Conservation (phyloP, 148 eudicot species). For the Persicaria tinctoria region DNA sequence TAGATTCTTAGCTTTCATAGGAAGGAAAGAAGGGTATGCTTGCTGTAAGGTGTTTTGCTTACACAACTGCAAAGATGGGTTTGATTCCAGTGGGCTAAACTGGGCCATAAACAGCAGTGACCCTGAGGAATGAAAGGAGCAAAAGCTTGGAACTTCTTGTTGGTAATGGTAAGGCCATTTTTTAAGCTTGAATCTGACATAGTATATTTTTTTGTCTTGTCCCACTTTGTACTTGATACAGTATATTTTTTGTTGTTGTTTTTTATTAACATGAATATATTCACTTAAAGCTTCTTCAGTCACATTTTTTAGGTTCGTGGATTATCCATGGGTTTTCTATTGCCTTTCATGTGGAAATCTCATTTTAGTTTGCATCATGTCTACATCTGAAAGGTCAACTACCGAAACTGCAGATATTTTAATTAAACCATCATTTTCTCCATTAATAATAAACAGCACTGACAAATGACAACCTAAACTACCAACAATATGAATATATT, state of each 20-base stretch:
- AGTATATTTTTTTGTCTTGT: conserved; percentile 3
- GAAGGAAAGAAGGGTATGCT: neutral
- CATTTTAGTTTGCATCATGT: conserved; percentile 8
- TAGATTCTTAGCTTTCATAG: neutral
- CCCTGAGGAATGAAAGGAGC: neutral
- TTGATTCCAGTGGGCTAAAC: conserved; percentile 4
- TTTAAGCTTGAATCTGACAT: neutral
- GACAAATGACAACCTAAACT: conserved; percentile 7
- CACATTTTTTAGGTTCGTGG: neutral
- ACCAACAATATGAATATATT: neutral
- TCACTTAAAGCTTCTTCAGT: conserved; percentile 1
- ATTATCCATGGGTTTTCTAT: neutral
- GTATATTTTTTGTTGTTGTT: neutral
- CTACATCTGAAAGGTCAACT: conserved; percentile 6
- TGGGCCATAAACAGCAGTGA: neutral
- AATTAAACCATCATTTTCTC: neutral
- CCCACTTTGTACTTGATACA: neutral
- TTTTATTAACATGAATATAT: conserved; percentile 3
- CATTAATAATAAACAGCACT: conserved; percentile 2
- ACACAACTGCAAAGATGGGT: neutral
- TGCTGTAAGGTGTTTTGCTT: neutral
- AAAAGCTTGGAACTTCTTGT: neutral
- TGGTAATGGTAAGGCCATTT: neutral
- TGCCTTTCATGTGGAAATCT: conserved; percentile 8
- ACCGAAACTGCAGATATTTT: neutral